Evolutionary conservation across 2,329 filamentous ascomycete genomes (phyloP), one percentile per base, ranked within the genome.

Genomic region (Aspergillus ochraceoroseus): DNA sequence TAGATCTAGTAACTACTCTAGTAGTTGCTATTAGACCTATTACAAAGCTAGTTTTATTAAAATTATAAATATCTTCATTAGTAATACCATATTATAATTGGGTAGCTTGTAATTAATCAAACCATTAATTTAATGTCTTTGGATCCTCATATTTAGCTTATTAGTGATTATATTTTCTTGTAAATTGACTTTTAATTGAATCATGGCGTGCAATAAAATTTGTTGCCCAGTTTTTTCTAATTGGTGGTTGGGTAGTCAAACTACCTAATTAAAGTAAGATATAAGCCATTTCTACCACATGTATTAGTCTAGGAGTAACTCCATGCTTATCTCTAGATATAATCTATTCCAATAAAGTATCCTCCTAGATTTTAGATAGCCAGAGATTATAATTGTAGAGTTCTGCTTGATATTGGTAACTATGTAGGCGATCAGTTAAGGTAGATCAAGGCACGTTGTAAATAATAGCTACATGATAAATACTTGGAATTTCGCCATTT

Each of bases 1-100:
- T 8, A 28, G 14, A 8, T 36, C 14, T 36, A 15, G 14, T 26
- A 17, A 39, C 17, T 4, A 38, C 44, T 22, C 39, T 49, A 27
- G 27, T 26, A 25, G 30, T 41, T 23, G 23, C 19, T 20, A 48
- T 38, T 13, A 51, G 14, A n/a, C n/a, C n/a, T n/a, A n/a, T n/a
- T n/a, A n/a, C n/a, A n/a, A n/a, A n/a, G n/a, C n/a, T n/a, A n/a
- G 29, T 51, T 28, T 52, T 29, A 27, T 52, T 33, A 26, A 52
- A 48, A 31, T 52, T 52, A 29, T 44, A 55, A 26, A 47, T 41
- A 45, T 47, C 32, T 19, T 38, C 12, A 23, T 44, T 31, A n/a
- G 22, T 14, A 18, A 47, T 44, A 13, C 43, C 20, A 34, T 46
- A 40, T n/a, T n/a, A n/a, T n/a, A n/a, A n/a, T n/a, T n/a, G n/a